phyloP scores from a whole-genome alignment of 2,329 filamentous ascomycete species.

The Juglanconis sp. region DNA sequence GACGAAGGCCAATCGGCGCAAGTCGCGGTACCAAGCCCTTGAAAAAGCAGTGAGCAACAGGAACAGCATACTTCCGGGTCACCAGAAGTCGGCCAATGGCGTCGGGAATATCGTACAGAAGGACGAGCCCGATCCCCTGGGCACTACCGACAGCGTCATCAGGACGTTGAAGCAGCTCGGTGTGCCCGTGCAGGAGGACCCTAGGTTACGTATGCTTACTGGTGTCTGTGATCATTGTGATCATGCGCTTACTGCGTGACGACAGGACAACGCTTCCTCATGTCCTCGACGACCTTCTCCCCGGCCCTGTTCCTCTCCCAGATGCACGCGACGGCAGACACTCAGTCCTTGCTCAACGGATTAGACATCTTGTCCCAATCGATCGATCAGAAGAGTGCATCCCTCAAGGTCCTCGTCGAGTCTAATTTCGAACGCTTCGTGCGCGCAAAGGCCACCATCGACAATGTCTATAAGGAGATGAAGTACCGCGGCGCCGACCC shows the following conservation, averaged over 20 bases:
- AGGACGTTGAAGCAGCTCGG: conserved; percentile 73
- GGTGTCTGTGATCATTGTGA: conserved; percentile 21
- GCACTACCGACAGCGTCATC: conserved; percentile 83
- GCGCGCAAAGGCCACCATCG: conserved; percentile 93
- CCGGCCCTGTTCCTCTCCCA: conserved; percentile 89
- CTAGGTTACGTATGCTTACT: conserved; percentile 60
- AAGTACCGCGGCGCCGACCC: conserved; percentile 65
- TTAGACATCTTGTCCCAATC: conserved; percentile 83
- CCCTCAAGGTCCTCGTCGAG: conserved; percentile 92
- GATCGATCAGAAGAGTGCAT: conserved; percentile 97
- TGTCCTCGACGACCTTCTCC: conserved; percentile 94
- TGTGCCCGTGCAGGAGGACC: conserved; percentile 79
- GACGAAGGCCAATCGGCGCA: conserved; percentile 55
- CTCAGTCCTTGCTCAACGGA: conserved; percentile 73
- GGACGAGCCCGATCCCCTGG: conserved; percentile 89
- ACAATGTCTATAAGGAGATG: conserved; percentile 99
- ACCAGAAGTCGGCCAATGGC: conserved; percentile 62
- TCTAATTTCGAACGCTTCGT: conserved; percentile 99
- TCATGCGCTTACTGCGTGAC: conserved; percentile 12
- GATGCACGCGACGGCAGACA: conserved; percentile 82
- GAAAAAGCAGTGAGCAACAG: conserved; percentile 71
- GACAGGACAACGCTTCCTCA: conserved; percentile 82
- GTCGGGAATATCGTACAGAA: conserved; percentile 78
- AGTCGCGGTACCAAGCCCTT: conserved; percentile 80
- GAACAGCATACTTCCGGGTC: conserved; percentile 62